phyloP scores from a whole-genome alignment of 106 monocot species.

The Dioscorea dumetorum region DNA sequence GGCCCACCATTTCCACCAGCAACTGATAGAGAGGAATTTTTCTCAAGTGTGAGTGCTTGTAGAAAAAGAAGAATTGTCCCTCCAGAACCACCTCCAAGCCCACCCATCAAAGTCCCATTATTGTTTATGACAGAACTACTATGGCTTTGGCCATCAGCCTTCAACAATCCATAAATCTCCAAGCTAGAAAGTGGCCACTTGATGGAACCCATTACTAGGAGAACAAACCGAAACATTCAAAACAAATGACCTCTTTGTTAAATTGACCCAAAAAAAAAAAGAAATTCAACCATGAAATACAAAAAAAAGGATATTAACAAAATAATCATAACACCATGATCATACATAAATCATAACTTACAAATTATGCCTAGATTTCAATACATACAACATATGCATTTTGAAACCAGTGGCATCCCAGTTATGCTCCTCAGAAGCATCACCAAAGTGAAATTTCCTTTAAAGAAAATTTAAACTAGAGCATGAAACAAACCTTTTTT shows the following conservation, averaged over 20 bases:
- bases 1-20: slow-evolving; percentile 73
- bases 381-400: too few relatives aligned
- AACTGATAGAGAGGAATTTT: slow-evolving; percentile 65
- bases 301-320: too few relatives aligned
- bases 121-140: slow-evolving; percentile 11
- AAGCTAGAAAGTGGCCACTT: slow-evolving; percentile 87
- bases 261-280: too few relatives aligned
- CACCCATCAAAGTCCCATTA: slow-evolving; percentile 52
- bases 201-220: slow-evolving; percentile 80
- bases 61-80: slow-evolving; percentile 86
- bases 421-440: too few relatives aligned
- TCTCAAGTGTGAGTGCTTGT: slow-evolving; percentile 38
- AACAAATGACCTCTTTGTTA: background rate
- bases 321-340: too few relatives aligned
- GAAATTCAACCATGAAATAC: too few relatives aligned
- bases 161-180: slow-evolving; percentile 65
- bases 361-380: too few relatives aligned
- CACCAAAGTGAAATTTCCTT: too few relatives aligned
- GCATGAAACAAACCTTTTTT: too few relatives aligned
- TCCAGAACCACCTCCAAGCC: slow-evolving; percentile 88
- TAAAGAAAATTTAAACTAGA: too few relatives aligned
- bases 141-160: slow-evolving; percentile 73
- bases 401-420: too few relatives aligned
- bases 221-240: background rate
- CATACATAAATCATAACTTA: too few relatives aligned